phyloP scores from a whole-genome alignment of 129 eudicot genomes.

The Lactuca saligna region DNA sequence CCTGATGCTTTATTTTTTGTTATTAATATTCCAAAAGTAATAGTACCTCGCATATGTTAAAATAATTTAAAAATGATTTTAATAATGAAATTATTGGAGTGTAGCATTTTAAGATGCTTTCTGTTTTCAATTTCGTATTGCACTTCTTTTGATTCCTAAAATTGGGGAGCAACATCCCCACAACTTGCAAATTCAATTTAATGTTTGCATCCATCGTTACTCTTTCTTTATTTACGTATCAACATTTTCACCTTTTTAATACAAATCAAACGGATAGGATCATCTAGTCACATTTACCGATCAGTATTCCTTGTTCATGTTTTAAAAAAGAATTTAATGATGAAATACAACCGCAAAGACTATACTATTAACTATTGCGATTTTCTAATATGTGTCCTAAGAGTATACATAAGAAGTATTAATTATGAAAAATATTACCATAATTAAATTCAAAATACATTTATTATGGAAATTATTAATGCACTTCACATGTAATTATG shows the following conservation, averaged over 20 bases:
- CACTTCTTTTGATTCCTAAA: constrained; percentile 34
- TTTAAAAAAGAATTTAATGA: too few species aligned
- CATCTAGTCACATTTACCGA: too few species aligned
- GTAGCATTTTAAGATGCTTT: constrained; percentile 19
- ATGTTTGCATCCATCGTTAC: neutral
- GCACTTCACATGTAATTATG: too few species aligned
- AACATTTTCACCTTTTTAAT: too few species aligned
- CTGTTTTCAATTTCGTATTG: constrained; percentile 3
- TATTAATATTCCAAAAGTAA: neutral
- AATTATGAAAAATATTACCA: too few species aligned
- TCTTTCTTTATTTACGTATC: neutral
- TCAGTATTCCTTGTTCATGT: neutral
- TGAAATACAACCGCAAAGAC: too few species aligned
- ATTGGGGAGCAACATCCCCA: constrained; percentile 7
- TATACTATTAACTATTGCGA: too few species aligned
- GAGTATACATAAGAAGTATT: too few species aligned
- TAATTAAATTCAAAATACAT: too few species aligned
- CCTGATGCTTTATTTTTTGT: neutral
- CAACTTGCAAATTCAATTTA: neutral
- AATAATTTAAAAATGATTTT: neutral
- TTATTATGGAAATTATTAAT: too few species aligned
- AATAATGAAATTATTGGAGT: neutral
- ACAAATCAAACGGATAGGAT: neutral
- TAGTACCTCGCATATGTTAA: neutral
- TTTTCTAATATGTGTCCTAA: too few species aligned